phyloP scores from a whole-genome alignment of 2,329 filamentous ascomycete genomes.

The Aspergillus sp. region DNA sequence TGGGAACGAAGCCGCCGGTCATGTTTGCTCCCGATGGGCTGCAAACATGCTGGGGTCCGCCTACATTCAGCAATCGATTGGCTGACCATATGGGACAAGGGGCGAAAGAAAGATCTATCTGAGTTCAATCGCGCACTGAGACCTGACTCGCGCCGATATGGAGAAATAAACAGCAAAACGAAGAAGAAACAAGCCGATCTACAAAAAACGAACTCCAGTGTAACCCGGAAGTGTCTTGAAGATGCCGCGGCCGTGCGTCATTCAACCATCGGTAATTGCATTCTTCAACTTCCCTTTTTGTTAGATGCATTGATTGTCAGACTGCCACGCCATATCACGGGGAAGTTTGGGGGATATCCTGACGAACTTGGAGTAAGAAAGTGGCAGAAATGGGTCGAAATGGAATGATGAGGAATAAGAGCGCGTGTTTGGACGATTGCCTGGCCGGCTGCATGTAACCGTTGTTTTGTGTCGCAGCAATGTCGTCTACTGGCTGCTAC shows the following conservation, averaged over 20 bases:
- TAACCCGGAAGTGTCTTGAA: background rate
- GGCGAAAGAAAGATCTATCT: too few relatives aligned
- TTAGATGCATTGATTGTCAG: background rate
- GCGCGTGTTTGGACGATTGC: background rate
- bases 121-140: too few relatives aligned
- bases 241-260: too few relatives aligned
- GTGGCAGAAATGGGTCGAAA: too few relatives aligned
- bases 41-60: background rate
- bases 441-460: background rate
- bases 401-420: too few relatives aligned
- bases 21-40: too few relatives aligned
- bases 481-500: background rate
- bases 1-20: background rate
- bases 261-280: too few relatives aligned
- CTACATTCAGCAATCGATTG: background rate
- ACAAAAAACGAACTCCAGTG: background rate
- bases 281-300: too few relatives aligned
- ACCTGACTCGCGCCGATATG: background rate
- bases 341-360: too few relatives aligned
- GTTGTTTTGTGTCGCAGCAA: background rate
- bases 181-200: background rate
- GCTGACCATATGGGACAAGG: too few relatives aligned
- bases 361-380: too few relatives aligned
- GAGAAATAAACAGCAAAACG: background rate
- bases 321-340: background rate